Base-by-base conservation (phyloP, 805 yeast genomes). In the Metschnikowia gruessii region DNA sequence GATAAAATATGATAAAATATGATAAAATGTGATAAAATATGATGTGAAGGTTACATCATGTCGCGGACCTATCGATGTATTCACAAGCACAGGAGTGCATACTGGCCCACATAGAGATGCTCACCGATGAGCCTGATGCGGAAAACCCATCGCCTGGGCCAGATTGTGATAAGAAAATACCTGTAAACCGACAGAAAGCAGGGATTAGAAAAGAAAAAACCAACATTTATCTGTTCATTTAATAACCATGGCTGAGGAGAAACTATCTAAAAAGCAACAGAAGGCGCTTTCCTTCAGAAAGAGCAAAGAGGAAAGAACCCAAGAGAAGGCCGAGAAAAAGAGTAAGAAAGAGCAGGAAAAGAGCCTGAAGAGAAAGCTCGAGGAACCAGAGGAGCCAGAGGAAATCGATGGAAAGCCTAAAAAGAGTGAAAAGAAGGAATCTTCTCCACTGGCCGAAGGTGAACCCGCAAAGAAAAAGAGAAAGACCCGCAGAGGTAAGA, bases 401-500 rank as follows among this genome's bases (percentile, higher is more conserved):
- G 39, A 61, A 54, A 44, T 62, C 24, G 22, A 30, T 19, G 35
- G 37, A 32, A 39, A 31, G 36, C 32, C 41, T 15, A 17, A 11
- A 12, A 21, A 36, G 16, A 18, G 28, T 13, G 29, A 13, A 19
- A 17, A 12, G 19, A 37, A 32, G 30, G 38, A 36, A 17, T 43
- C 39, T 3, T 7, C 49, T 4, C 17, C 33, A 15, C 33, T 2
- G 3, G 58, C 49, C 31, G 62, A 51, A 19, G 52, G 46, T 5
- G 72, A 61, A 39, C 76, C 67, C 12, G 72, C 68, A 5, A 75
- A 72, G 57, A 85, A 84, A 72, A 85, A 81, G 63, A 71, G 92
- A 54, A 83, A 85, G 63, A 83, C 91, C 2, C 78, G 92, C 69
- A 74, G 87, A 65, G 90, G 91, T 22, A 84, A 85, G 68, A 83